phyloP scores from a whole-genome alignment of 1,284 basidiomycete genomes.

The Anthracocystis panici-leucophaei region DNA sequence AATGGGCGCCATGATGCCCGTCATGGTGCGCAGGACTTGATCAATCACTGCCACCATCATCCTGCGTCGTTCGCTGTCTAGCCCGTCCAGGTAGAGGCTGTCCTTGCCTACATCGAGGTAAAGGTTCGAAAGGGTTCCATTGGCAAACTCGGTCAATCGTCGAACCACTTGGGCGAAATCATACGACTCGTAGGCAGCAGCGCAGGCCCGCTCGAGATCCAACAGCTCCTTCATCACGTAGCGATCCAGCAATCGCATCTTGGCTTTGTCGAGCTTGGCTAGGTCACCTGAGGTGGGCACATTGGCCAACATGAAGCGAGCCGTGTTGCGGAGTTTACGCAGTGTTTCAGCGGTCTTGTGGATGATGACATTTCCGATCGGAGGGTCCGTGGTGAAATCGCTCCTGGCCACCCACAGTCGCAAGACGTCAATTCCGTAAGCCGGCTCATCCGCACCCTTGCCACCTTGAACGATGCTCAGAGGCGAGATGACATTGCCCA shows the following conservation, averaged over 20 bases:
- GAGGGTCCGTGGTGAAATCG: slow-evolving; percentile 89
- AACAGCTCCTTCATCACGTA: slow-evolving; percentile 88
- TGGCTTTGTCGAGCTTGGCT: slow-evolving; percentile 17
- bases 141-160: slow-evolving; percentile 71
- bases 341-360: slow-evolving; percentile 82
- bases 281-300: slow-evolving; percentile 34
- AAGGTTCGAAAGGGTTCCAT: slow-evolving; percentile 73
- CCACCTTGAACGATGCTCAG: slow-evolving; percentile 83
- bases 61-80: slow-evolving; percentile 74
- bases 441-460: slow-evolving; percentile 75
- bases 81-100: slow-evolving; percentile 81
- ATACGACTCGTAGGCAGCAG: slow-evolving; percentile 79
- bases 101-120: slow-evolving; percentile 96
- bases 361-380: slow-evolving; percentile 84
- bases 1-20: slow-evolving; percentile 84
- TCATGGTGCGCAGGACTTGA: slow-evolving; percentile 79
- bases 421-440: slow-evolving; percentile 87
- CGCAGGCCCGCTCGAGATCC: slow-evolving; percentile 77
- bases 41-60: slow-evolving; percentile 80
- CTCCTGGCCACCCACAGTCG: slow-evolving; percentile 92
- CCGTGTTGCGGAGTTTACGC: slow-evolving; percentile 87
- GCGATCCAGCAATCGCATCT: slow-evolving; percentile 68
- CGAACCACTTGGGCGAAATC: slow-evolving; percentile 81
- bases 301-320: slow-evolving; percentile 90
- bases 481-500: slow-evolving; percentile 92